Conservation (phyloP, 768 basidiomycete genomes). For the Naganishia antarctica region DNA sequence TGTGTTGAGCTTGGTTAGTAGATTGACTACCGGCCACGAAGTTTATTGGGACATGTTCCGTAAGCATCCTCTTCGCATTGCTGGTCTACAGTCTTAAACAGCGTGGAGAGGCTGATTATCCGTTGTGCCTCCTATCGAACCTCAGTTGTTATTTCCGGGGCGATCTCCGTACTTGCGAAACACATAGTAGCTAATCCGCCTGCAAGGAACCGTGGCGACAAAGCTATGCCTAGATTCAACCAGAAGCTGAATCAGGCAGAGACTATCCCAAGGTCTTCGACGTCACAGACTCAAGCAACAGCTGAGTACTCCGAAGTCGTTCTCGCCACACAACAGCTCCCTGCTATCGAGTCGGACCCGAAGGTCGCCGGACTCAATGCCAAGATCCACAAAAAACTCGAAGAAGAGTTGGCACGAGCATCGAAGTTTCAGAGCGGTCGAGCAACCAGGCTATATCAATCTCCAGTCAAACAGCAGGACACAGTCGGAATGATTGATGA, state of each 20-base stretch:
- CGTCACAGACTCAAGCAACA: no score
- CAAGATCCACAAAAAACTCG: background rate
- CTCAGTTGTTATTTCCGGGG: conserved; percentile 3
- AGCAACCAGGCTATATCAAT: background rate
- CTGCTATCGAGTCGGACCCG: background rate
- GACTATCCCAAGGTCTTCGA: no score
- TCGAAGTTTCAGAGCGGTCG: background rate
- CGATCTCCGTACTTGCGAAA: background rate
- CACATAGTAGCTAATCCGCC: background rate
- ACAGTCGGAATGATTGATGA: background rate
- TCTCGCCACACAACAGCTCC: background rate
- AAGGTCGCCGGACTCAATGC: background rate
- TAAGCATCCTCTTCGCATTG: background rate
- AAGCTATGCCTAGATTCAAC: no score
- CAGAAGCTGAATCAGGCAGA: background rate
- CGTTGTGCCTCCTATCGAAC: no score
- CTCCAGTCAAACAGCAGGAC: background rate
- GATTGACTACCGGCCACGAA: conserved; percentile 34
- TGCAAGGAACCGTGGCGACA: background rate
- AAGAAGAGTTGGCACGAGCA: background rate
- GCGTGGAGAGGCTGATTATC: no score
- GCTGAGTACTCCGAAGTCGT: no score
- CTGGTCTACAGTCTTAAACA: no score
- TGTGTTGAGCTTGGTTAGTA: conserved; percentile 38
- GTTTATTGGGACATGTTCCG: conserved; percentile 42